Conservation (phyloP, 1,284 basidiomycete genomes). For the Tetrapyrgos nigripes region DNA sequence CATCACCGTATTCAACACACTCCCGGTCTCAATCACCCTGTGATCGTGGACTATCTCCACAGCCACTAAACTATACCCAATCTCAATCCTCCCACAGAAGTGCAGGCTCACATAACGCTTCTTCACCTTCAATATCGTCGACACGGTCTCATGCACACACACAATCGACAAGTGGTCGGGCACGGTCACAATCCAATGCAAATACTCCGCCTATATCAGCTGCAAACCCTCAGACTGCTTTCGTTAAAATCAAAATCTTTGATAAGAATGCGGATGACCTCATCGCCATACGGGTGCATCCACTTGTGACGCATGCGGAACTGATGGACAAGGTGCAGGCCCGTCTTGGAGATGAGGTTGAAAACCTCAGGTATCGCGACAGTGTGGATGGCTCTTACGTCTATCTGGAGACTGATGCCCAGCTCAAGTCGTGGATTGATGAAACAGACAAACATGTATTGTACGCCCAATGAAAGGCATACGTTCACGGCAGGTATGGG, state of each 20-base stretch:
- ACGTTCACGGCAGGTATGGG: neutral
- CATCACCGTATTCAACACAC: constrained; percentile 40
- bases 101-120: constrained; percentile 27
- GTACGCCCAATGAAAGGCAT: constrained; percentile 69
- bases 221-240: constrained; percentile 79
- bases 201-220: constrained; percentile 78
- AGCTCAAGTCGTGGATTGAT: constrained; percentile 83
- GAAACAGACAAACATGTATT: constrained; percentile 88
- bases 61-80: constrained; percentile 27
- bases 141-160: constrained; percentile 47
- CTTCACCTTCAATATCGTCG: constrained; percentile 49
- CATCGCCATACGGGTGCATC: constrained; percentile 97
- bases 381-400: constrained; percentile 70
- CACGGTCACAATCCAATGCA: constrained; percentile 62
- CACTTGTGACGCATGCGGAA: constrained; percentile 85
- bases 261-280: constrained; percentile 91
- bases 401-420: constrained; percentile 72
- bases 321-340: constrained; percentile 92
- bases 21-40: constrained; percentile 52
- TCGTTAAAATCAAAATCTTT: constrained; percentile 98
- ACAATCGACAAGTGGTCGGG: constrained; percentile 50
- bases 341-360: constrained; percentile 82
- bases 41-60: constrained; percentile 42
- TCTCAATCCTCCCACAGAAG: constrained; percentile 30
- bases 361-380: constrained; percentile 75